Evolutionary conservation across 1,284 basidiomycete genomes (phyloP), one percentile per base, ranked within the genome.

Genomic region (Laetiporus sulphureus): DNA sequence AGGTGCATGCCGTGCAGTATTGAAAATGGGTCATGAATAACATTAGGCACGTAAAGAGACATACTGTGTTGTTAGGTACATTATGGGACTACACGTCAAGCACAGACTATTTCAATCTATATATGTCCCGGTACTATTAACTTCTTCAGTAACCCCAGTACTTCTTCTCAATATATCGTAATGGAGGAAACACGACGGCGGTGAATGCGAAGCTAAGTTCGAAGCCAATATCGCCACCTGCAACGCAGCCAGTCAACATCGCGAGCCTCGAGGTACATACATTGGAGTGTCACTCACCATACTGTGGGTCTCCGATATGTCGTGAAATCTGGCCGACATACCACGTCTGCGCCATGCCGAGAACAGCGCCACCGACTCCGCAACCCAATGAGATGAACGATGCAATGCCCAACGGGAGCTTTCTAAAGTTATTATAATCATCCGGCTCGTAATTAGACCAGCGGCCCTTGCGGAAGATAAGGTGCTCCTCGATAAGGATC

Each of bases 401-500:
- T 10, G 61, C 62, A 8, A 58, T 24, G 21, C 61, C 60, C 18
- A 60, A 45, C 2, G 59, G 60, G 20, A 62, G 55, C 16, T 51
- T 46, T n/a, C 45, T 36, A 32, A 47, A 48, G 22, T 52, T 50
- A 41, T 54, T 54, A 51, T 63, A 60, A 22, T 52, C 50, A n/a
- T 57, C 57, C 12, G 60, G 52, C 42, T 58, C 54, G 49, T 63
- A 64, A 30, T 56, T 58, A 15, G 31, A n/a, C 50, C 56, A 65
- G 11, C 47, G 46, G 18, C 56, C 58, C 18, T 47, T 44, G 24
- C 64, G 56, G 58, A 65, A 65, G 44, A 67, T 56, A 42, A 56
- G 51, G 50, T 66, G 63, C 48, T 67, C 64, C 39, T 59, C 53
- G 29, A 61, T 29, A 15, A 66, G 44, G 33, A 66, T 58, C 12